These are phyloP conservation scores for Neonectria sp. DNA, from an alignment of 2,329 filamentous ascomycete genomes.

Conservation along the genomic window DNA sequence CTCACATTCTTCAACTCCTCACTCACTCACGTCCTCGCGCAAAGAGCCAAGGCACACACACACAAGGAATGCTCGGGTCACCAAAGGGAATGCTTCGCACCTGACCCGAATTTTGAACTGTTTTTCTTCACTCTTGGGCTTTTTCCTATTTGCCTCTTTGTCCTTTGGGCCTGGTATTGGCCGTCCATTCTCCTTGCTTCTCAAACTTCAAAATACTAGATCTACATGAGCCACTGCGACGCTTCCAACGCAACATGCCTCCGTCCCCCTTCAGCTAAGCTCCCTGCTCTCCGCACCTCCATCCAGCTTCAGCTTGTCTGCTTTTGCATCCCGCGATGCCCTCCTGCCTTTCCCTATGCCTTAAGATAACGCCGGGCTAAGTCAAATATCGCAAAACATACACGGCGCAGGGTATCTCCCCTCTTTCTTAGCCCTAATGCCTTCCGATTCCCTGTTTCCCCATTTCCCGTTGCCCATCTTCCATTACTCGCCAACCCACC, in stretches of 20 bases:
- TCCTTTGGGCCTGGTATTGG: slow-evolving; percentile 1
- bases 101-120: slow-evolving; percentile 24
- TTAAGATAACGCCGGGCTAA: slow-evolving; percentile 55
- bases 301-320: slow-evolving; percentile 8
- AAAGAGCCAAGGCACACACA: neutral
- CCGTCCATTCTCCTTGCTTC: neutral
- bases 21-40: neutral
- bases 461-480: slow-evolving; percentile 11
- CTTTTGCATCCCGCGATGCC: slow-evolving; percentile 24
- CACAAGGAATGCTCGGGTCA: slow-evolving; percentile 36
- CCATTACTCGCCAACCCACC: slow-evolving; percentile 33
- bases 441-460: slow-evolving; percentile 12
- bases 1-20: neutral
- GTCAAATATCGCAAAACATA: slow-evolving; percentile 50
- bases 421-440: slow-evolving; percentile 37
- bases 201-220: slow-evolving; percentile 18
- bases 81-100: slow-evolving; percentile 19
- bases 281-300: slow-evolving; percentile 13
- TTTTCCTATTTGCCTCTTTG: slow-evolving; percentile 14
- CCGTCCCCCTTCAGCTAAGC: slow-evolving; percentile 8
- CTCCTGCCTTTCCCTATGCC: slow-evolving; percentile 41
- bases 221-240: slow-evolving; percentile 24
- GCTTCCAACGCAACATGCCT: slow-evolving; percentile 17
- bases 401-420: slow-evolving; percentile 52
- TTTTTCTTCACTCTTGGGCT: slow-evolving; percentile 12